Base-by-base conservation (phyloP, 2,329 filamentous ascomycete species). In the Fusarium azukiicola region DNA sequence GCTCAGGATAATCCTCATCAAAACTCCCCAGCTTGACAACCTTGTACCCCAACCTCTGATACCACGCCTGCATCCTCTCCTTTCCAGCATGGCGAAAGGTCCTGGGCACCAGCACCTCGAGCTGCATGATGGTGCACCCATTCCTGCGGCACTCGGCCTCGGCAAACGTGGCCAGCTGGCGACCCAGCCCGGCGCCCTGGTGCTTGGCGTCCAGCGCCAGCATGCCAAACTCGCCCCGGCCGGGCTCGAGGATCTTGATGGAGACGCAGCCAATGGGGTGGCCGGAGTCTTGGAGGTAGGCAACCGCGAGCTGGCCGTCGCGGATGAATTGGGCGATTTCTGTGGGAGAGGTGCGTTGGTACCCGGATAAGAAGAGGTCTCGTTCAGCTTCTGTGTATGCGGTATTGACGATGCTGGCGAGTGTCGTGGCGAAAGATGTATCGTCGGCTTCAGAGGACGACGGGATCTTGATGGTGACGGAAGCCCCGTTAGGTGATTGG, bases 31-130 rank as follows among this genome's bases (percentile, higher is more conserved):
- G 32, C 42, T 77, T 83, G 1, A 85, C 77, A 32, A 82, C 23
- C 36, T 69, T 42, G 56, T 86, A 86, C 1, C 84, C 85, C 77
- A 85, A 74, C 5, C 85, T 74, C 8, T 46, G 61, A 52, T 86
- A 86, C 85, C 85, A 86, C 0, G 72, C 77, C 63, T 82, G 63
- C 74, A 84, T 71, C 36, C 83, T 81, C 5, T 74, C 74, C 50
- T 86, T 86, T 3, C 79, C 74, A 1, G 79, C 74, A 67, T 86
- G 83, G 36, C 71, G 78, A 27, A 82, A 84, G 3, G 72, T 80
- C 32, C 74, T 81, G 3, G 84, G 84, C 2, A 83, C 73, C 9
- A 86, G 75, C 19, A 86, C 58, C 54, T 86, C 84, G 0, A 85
- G 75, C 21, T 84, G 84, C 81, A 86, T 84, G 2, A 69, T 72